Percentiles rank a stretch among this genome's conserved stretches.
Evolutionary conservation across 305 asterid species (phyloP).

Genomic region (Solanum hybrid): DNA sequence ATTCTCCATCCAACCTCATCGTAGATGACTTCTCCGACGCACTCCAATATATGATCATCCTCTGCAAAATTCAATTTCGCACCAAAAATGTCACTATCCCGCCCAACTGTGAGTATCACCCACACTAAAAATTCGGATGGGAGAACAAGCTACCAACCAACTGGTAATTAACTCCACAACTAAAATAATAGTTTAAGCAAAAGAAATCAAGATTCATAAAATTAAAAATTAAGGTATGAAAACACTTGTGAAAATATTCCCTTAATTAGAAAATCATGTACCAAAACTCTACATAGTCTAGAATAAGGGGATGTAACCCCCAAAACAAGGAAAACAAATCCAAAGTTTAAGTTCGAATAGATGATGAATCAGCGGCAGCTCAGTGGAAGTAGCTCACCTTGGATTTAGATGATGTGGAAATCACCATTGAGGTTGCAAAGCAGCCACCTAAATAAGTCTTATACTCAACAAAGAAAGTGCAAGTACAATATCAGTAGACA

Average conservation of each 20-base stretch:
- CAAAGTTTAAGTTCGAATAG: neutral
- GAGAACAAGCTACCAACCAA: neutral
- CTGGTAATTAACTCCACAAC: neutral
- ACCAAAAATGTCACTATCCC: neutral
- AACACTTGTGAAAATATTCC: neutral
- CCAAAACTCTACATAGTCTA: neutral
- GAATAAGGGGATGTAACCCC: neutral
- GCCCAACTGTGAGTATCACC: neutral
- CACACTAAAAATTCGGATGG: neutral
- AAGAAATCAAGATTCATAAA: neutral
- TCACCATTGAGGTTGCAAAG: neutral
- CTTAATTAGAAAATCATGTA: neutral
- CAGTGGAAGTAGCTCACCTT: neutral
- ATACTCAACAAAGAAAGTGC: neutral
- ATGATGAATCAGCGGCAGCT: neutral
- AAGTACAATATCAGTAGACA: neutral
- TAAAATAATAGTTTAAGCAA: neutral
- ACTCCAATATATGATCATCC: neutral
- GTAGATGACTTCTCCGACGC: neutral
- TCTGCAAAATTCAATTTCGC: neutral
- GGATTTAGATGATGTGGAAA: neutral
- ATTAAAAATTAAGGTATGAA: neutral
- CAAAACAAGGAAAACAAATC: neutral
- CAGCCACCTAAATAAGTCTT: neutral
- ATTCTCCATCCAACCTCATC: neutral